phyloP scores from a whole-genome alignment of 805 yeast species.

The Suhomyces sp. region DNA sequence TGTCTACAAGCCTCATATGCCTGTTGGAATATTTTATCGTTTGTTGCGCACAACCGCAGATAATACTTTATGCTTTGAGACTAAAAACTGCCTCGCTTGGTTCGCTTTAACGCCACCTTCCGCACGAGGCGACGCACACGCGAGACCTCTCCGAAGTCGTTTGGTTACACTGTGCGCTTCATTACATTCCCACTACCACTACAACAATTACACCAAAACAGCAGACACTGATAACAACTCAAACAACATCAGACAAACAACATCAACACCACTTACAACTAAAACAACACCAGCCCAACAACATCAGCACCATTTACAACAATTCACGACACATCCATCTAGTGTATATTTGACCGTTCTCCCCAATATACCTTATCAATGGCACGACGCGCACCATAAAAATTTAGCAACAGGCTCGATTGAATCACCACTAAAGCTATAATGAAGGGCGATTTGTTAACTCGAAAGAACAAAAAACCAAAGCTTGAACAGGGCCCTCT shows the following conservation, averaged over 20 bases:
- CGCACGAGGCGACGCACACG: neutral
- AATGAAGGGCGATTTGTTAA: neutral
- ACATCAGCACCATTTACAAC: neutral
- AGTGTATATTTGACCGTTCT: neutral
- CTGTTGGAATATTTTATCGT: neutral
- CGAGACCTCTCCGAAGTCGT: neutral
- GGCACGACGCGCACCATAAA: neutral
- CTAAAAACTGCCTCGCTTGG: neutral
- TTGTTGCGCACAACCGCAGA: neutral
- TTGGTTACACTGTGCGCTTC: neutral
- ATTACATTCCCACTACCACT: neutral
- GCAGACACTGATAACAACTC: too few species aligned
- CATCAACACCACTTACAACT: neutral
- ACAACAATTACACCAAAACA: too few species aligned
- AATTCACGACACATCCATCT: neutral
- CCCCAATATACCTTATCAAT: neutral
- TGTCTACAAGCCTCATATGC: neutral
- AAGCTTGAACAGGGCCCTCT: slow-evolving; percentile 29
- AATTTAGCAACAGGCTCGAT: neutral
- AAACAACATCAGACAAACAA: too few species aligned
- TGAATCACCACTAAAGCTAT: neutral
- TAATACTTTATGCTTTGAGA: neutral
- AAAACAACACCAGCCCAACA: neutral
- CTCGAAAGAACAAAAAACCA: slow-evolving; percentile 10
- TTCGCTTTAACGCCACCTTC: neutral